Percentiles rank a stretch among this genome's conserved stretches.
phyloP scores from a whole-genome alignment of 2,329 filamentous ascomycete genomes.

The Neurospora crassa region DNA sequence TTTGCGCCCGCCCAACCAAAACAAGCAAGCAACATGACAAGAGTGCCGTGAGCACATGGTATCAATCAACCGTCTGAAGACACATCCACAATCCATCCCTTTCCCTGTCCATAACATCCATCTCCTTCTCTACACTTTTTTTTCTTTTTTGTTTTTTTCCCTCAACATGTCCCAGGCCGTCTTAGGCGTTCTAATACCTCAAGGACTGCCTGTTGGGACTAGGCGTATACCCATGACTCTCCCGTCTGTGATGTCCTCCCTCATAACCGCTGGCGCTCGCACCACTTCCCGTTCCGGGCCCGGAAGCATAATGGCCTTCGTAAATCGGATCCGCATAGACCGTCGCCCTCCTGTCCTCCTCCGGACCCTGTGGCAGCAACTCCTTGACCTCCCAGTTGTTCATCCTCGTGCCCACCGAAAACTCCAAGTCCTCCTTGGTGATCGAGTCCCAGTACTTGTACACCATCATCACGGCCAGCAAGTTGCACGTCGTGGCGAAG shows the following conservation, averaged over 20 bases:
- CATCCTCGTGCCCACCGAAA: conserved; percentile 87
- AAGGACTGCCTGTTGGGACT: not conserved
- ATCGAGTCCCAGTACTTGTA: conserved; percentile 99
- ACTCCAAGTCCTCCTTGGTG: conserved; percentile 95
- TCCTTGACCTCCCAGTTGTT: conserved; percentile 99
- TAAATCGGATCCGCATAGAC: conserved; percentile 40
- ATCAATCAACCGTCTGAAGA: not conserved
- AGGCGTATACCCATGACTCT: not conserved
- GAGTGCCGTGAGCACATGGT: not conserved
- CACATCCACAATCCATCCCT: not conserved
- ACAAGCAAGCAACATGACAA: not conserved
- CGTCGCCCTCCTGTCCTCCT: conserved; percentile 68
- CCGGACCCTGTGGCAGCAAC: conserved; percentile 46
- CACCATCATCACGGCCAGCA: conserved; percentile 97
- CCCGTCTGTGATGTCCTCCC: not conserved
- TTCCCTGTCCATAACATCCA: not conserved
- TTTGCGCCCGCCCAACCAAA: not conserved
- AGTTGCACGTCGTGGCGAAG: conserved; percentile 87
- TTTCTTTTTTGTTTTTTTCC: not conserved
- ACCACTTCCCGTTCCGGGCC: not conserved
- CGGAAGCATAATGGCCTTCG: not conserved
- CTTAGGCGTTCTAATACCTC: not conserved
- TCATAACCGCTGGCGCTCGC: not conserved
- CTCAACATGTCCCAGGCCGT: not conserved
- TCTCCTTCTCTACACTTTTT: not conserved